Base-by-base conservation (phyloP, 768 basidiomycete species). In the Mycena crocata region DNA sequence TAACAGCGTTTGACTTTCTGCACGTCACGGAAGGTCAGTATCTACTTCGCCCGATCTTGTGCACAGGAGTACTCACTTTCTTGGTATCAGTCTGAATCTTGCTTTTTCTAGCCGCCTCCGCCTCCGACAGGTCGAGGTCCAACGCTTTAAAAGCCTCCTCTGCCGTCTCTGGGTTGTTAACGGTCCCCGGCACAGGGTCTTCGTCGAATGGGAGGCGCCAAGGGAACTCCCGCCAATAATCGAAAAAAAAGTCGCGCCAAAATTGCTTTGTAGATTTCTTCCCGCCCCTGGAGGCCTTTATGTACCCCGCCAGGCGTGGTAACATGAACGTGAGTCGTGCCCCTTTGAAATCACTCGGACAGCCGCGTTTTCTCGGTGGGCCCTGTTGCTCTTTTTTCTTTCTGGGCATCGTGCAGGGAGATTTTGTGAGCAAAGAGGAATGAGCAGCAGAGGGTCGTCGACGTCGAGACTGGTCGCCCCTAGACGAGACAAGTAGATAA, bases 1-100 rank as follows among this genome's bases (percentile, higher is more conserved):
- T 52, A 62, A 39, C 60, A 62, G 1, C 40, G 14, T 21, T 62
- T 62, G 4, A 62, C 54, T 54, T 62, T 62, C 60, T 62, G 42
- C 31, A 5, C 32, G 19, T 1, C 4, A 35, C 23, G 9, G 24
- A 7, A 31, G 51, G 5, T 32, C 15, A 32, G 13, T 8, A 13
- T 3, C 8, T 7, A 2, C 17, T 5, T 5, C n/a, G n/a, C n/a
- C n/a, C n/a, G n/a, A n/a, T 1, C 7, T 2, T 8, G n/a, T n/a
- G 28, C 19, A n/a, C 19, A n/a, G n/a, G 6, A 6, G 19, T 34
- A 3, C 51, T 31, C 23, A 52, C 51, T 7, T 32, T 21, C 23
- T 32, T 52, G 7, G 32, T 32, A 6, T 31, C 31, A 1, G 8
- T 32, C 32, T 34, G 31, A 15, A 32, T 23, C 6, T 35, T 19